Evolutionary conservation across 1,284 basidiomycete species (phyloP).

Genomic region (Albatrellus sp.): DNA sequence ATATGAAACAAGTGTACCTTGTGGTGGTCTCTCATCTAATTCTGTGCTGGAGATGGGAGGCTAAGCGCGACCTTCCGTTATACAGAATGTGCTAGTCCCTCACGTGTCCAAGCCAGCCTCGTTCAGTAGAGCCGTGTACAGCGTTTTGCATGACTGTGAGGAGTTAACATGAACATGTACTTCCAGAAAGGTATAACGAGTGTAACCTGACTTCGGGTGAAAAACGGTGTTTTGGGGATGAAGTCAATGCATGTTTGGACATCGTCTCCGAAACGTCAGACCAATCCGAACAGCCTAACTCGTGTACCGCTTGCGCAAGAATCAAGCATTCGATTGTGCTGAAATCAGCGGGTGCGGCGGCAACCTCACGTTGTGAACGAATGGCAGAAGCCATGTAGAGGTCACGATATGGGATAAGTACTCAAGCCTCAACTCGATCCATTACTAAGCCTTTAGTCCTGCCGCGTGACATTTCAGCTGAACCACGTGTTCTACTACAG

Average conservation of each 20-base stretch:
- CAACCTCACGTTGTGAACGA: conserved; percentile 1
- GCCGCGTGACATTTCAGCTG: too few species aligned
- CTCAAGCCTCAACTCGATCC: too few species aligned
- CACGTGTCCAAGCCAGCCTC: conserved; percentile 59
- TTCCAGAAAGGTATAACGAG: conserved; percentile 7
- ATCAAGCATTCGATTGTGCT: conserved; percentile 56
- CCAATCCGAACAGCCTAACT: conserved; percentile 73
- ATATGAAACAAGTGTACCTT: conserved; percentile 6
- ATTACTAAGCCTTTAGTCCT: too few species aligned
- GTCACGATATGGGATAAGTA: neutral
- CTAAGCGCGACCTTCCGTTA: neutral
- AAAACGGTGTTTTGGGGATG: conserved; percentile 53
- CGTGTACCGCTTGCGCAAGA: conserved; percentile 76
- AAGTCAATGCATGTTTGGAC: conserved; percentile 52
- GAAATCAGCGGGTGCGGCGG: conserved; percentile 16
- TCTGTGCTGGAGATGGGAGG: neutral
- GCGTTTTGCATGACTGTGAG: conserved; percentile 50
- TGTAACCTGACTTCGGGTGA: conserved; percentile 40
- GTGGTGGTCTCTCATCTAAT: conserved; percentile 7
- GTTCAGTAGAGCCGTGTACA: conserved; percentile 58
- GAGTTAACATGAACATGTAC: conserved; percentile 10
- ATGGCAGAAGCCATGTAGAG: conserved; percentile 4
- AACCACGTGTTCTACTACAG: too few species aligned
- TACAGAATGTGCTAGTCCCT: conserved; percentile 13
- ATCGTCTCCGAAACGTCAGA: conserved; percentile 53